Base-by-base conservation (phyloP, 768 basidiomycete genomes). In the Pulveroboletus frians region DNA sequence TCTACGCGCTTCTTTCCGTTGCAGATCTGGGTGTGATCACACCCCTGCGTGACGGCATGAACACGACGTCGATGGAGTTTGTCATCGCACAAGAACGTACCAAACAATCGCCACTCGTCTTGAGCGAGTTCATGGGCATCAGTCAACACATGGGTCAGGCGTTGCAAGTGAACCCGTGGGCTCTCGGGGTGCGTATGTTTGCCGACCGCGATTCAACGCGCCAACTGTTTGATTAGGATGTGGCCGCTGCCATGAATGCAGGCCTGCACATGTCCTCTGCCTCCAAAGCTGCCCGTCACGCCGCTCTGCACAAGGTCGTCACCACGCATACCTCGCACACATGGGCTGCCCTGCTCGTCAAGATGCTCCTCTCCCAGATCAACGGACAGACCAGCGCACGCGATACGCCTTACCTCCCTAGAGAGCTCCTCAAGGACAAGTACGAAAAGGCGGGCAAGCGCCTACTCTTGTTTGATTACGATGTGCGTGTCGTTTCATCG, bases 111-210 rank as follows among this genome's bases (percentile, higher is more conserved):
- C 93, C 95, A 0, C 81, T 93, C 44, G 87, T 97, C 52, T 73
- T 99, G 47, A 92, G 89, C 62, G 95, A 99, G 71, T 98, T 98
- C 63, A 96, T 96, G 88, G 95, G 95, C 9, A 96, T 96, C 59
- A 88, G 90, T 46, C 84, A 88, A 60, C 84, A 90, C 53, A 93
- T 98, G 90, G 75, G 77, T 43, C 82, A 92, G 26, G 90, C 95
- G 18, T 72, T 96, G 17, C 81, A 90, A 53, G 88, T 96, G 49
- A 98, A 99, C 69, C 95, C 95, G 2, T 96, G 94, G 91, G 91
- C 94, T 66, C 81, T 97, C 17, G 88, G 84, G 47, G 91, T 89
- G 52, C 37, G 81, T 76, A 3, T 38, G 17, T 41, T 26, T 38
- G 14, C 38, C 15, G 4, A 23, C 9, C 9, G 4, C 8, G 11